Conservation (phyloP, 768 basidiomycete species). For the Calocybe gangraenosa region DNA sequence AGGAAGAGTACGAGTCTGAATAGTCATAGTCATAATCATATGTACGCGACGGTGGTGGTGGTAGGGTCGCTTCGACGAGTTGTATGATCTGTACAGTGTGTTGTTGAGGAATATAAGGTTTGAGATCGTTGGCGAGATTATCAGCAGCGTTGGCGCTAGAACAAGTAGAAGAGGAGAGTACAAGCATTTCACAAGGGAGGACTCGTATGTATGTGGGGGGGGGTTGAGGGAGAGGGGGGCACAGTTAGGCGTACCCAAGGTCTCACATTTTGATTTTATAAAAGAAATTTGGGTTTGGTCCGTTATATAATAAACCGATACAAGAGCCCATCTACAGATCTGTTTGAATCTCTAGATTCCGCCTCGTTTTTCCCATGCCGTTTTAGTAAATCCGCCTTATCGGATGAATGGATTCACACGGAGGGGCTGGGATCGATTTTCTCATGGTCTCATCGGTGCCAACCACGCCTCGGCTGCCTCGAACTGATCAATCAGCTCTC, state of each 20-base stretch:
- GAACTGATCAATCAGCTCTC: slow-evolving; percentile 92
- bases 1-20: slow-evolving; percentile 34
- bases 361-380: slow-evolving; percentile 23
- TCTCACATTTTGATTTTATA: too few relatives aligned
- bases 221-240: slow-evolving; percentile 16
- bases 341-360: too few relatives aligned
- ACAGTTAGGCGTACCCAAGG: too few relatives aligned
- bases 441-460: slow-evolving; percentile 83
- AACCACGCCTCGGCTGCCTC: slow-evolving; percentile 95
- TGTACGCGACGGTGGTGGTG: slow-evolving; percentile 45
- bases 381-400: slow-evolving; percentile 10
- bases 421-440: neutral
- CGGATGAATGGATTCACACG: too few relatives aligned
- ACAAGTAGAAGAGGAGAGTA: slow-evolving; percentile 14
- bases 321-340: slow-evolving; percentile 19
- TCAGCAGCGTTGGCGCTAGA: slow-evolving; percentile 25
- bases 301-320: slow-evolving; percentile 6
- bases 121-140: slow-evolving; percentile 31
- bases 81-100: slow-evolving; percentile 65
- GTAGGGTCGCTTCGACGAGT: slow-evolving; percentile 65
- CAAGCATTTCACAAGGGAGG: slow-evolving; percentile 18
- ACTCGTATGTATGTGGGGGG: slow-evolving; percentile 22
- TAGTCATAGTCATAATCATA: slow-evolving; percentile 32
- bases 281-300: too few relatives aligned
- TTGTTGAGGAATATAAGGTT: slow-evolving; percentile 45